Percentiles rank a stretch among this genome's conserved stretches.
These are phyloP conservation scores for Candida freyschussii DNA, from an alignment of 1,139 yeast species.

Conservation along the genomic window DNA sequence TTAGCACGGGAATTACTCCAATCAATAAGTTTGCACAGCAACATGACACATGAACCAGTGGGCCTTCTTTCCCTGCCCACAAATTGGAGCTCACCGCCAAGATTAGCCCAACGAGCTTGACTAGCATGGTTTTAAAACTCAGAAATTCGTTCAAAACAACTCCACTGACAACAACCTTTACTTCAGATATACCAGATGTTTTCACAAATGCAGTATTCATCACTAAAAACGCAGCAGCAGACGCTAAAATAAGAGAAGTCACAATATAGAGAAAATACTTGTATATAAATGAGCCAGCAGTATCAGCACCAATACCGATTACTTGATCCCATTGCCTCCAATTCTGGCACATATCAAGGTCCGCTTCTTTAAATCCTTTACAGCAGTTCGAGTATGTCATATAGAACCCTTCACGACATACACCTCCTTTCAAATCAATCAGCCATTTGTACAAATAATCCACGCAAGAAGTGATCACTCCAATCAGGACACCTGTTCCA, in stretches of 20 bases:
- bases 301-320: slow-evolving; percentile 23
- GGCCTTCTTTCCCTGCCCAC: slow-evolving; percentile 94
- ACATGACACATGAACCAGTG: slow-evolving; percentile 81
- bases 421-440: slow-evolving; percentile 53
- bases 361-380: slow-evolving; percentile 28
- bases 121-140: slow-evolving; percentile 65
- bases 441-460: slow-evolving; percentile 62
- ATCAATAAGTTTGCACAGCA: slow-evolving; percentile 50
- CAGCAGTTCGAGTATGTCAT: slow-evolving; percentile 36
- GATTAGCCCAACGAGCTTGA: slow-evolving; percentile 78
- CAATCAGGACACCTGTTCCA: slow-evolving; percentile 50
- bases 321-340: slow-evolving; percentile 41
- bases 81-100: slow-evolving; percentile 76
- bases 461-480: slow-evolving; percentile 53
- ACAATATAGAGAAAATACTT: slow-evolving; percentile 33
- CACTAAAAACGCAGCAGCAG: slow-evolving; percentile 36
- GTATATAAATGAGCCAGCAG: slow-evolving; percentile 26
- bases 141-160: slow-evolving; percentile 76
- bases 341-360: slow-evolving; percentile 29
- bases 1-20: slow-evolving; percentile 31
- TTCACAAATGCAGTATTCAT: slow-evolving; percentile 83
- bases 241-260: slow-evolving; percentile 31
- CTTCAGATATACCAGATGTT: slow-evolving; percentile 95
- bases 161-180: slow-evolving; percentile 90
- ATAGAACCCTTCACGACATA: slow-evolving; percentile 37